Base-by-base conservation (phyloP, 2,329 filamentous ascomycete species). In the Claviceps capensis region DNA sequence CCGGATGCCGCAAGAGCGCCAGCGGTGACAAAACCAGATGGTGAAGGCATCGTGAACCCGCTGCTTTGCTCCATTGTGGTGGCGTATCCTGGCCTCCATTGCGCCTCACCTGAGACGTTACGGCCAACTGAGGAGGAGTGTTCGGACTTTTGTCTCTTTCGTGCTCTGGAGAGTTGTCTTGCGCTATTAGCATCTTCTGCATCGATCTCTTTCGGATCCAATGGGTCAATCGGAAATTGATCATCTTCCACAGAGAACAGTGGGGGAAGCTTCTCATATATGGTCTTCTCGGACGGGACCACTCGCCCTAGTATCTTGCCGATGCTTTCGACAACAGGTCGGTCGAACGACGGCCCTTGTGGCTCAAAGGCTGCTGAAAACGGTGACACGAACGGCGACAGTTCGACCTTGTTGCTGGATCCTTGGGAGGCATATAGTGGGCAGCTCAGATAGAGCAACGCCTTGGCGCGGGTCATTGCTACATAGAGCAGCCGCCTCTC, bases 391-490 rank as follows among this genome's bases (percentile, higher is more conserved):
- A 95, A 96, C 0, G 76, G 75, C 0, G 88, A 93, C 16, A 91
- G 64, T 7, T 76, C 79, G 0, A 83, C 81, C 53, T 81, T 72
- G 57, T 82, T 76, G 47, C 71, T 68, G 51, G 69, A 67, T 23
- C 75, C 70, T 52, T 79, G 76, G 7, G 83, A 80, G 54, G 81
- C 83, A 58, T 81, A 82, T 40, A 83, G 66, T 0, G 90, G 88
- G 57, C 81, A 87, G 64, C 88, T 95, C 51, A 97, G 72, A 60
- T 95, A 95, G 1, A 98, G 71, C 34, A 97, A 69, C 1, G 81
- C 83, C 64, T 97, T 84, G 6, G 93, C 91, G 63, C 91, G 77
- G 3, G 91, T 98, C 90, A 98, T 97, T 30, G 90, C 91, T 14
- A 98, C 93, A 61, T 97, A 98, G 0, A 98, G 73, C 46, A 98